These are phyloP conservation scores for Jackrogersella minutella DNA, from an alignment of 495 filamentous ascomycete species.

Conservation along the genomic window DNA sequence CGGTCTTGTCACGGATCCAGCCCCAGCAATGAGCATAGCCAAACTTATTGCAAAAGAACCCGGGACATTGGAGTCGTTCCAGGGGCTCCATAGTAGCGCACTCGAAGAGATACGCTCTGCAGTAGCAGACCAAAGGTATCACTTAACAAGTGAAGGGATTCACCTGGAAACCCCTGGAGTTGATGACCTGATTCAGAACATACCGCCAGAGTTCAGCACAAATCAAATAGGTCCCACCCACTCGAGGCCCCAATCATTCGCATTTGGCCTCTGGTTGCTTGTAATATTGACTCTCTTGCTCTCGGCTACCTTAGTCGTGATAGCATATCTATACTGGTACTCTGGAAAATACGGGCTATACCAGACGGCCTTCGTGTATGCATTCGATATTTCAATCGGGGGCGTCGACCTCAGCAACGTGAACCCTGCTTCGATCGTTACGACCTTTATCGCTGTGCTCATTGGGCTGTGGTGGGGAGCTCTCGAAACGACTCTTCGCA, in stretches of 20 bases:
- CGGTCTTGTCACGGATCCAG: conserved; percentile 33
- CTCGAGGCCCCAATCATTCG: conserved; percentile 3
- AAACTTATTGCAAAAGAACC: conserved; percentile 26
- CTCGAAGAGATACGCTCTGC: not conserved
- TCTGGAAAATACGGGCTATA: conserved; percentile 40
- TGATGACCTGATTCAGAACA: not conserved
- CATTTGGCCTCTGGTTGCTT: conserved; percentile 3
- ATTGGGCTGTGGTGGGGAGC: conserved; percentile 53
- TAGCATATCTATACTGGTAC: conserved; percentile 45
- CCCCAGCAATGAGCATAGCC: conserved; percentile 23
- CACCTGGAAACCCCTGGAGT: not conserved
- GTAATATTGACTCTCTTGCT: conserved; percentile 5
- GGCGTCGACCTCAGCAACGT: conserved; percentile 38
- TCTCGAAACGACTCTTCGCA: conserved; percentile 47
- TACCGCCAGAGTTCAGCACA: not conserved
- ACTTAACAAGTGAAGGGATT: not conserved
- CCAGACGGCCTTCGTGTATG: conserved; percentile 46
- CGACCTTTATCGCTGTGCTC: conserved; percentile 38
- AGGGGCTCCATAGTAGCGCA: conserved; percentile 1
- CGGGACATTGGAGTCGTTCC: conserved; percentile 20
- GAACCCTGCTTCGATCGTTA: conserved; percentile 45
- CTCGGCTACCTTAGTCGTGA: conserved; percentile 24
- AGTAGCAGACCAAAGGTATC: not conserved
- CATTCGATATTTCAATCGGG: conserved; percentile 39
- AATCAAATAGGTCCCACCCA: not conserved